phyloP scores from a whole-genome alignment of 306 rosid species.

The Quercus agrifolia region DNA sequence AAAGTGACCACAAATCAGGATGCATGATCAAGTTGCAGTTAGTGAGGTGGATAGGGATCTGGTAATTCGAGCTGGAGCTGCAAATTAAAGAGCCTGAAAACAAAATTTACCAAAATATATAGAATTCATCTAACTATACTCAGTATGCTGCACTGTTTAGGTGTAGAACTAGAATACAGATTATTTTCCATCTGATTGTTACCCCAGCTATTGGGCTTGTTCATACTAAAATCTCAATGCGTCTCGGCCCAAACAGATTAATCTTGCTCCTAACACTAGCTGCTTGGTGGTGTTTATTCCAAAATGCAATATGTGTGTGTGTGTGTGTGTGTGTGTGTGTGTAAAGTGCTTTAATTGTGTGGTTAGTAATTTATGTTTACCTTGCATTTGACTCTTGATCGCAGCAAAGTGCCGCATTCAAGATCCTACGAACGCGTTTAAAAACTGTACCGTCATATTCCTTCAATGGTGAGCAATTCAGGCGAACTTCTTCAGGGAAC shows the following conservation, averaged over 20 bases:
- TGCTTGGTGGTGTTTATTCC: background rate
- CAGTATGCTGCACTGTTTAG: background rate
- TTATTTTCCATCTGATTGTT: background rate
- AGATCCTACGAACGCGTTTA: conserved; percentile 82
- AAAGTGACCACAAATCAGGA: background rate
- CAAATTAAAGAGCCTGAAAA: background rate
- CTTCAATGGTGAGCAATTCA: conserved; percentile 58
- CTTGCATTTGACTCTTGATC: conserved; percentile 20
- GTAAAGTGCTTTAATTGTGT: background rate
- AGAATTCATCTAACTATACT: background rate
- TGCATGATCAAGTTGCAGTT: background rate
- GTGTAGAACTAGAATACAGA: background rate
- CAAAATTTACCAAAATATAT: background rate
- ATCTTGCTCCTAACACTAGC: background rate
- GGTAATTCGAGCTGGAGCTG: background rate
- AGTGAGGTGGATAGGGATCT: background rate
- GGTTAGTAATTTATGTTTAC: conserved; percentile 2
- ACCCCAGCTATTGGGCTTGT: background rate
- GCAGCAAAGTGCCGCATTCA: conserved; percentile 99
- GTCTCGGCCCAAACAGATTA: background rate
- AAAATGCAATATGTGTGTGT: background rate
- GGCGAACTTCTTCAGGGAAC: conserved; percentile 53
- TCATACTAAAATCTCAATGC: background rate
- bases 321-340: background rate
- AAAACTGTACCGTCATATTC: conserved; percentile 80